Conservation (phyloP, 495 filamentous ascomycete genomes). For the Echria macrotheca region DNA sequence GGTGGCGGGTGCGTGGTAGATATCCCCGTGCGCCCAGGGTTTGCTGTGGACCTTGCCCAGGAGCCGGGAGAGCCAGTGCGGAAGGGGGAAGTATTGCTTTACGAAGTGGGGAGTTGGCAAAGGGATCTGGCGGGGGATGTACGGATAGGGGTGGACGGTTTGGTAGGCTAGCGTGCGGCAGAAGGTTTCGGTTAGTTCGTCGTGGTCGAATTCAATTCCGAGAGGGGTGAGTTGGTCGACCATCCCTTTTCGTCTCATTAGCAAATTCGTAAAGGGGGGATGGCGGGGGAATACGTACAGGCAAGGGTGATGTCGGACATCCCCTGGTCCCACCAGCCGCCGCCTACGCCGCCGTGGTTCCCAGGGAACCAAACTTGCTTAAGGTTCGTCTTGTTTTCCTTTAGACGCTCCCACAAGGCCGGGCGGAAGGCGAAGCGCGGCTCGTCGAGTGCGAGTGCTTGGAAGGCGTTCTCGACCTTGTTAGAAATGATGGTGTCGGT, state of each 20-base stretch:
- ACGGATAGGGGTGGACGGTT: slow-evolving; percentile 26
- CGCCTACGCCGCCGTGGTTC: slow-evolving; percentile 58
- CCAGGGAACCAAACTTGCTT: slow-evolving; percentile 70
- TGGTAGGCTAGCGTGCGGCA: slow-evolving; percentile 17
- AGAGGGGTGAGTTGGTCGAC: slow-evolving; percentile 28
- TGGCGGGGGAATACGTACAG: no score
- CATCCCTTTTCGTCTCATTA: slow-evolving; percentile 22
- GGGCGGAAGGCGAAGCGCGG: slow-evolving; percentile 52
- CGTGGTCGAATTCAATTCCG: slow-evolving; percentile 26
- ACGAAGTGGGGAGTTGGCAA: no score
- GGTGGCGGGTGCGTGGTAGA: no score
- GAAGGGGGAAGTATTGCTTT: no score
- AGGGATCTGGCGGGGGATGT: no score
- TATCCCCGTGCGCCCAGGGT: no score
- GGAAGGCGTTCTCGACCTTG: slow-evolving; percentile 54
- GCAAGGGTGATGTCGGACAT: slow-evolving; percentile 52
- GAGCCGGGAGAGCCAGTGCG: no score
- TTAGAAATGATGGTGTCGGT: neutral
- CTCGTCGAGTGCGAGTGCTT: slow-evolving; percentile 61
- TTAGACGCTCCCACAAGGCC: slow-evolving; percentile 45
- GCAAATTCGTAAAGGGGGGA: neutral
- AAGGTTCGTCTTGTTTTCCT: slow-evolving; percentile 31
- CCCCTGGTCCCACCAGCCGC: slow-evolving; percentile 38
- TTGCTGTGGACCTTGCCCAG: no score
- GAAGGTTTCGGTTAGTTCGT: slow-evolving; percentile 19